Percentiles rank a stretch among this genome's conserved stretches.
These are phyloP conservation scores for Rhexocercosporidium sp. DNA, from an alignment of 2,329 filamentous ascomycete species.

Conservation along the genomic window DNA sequence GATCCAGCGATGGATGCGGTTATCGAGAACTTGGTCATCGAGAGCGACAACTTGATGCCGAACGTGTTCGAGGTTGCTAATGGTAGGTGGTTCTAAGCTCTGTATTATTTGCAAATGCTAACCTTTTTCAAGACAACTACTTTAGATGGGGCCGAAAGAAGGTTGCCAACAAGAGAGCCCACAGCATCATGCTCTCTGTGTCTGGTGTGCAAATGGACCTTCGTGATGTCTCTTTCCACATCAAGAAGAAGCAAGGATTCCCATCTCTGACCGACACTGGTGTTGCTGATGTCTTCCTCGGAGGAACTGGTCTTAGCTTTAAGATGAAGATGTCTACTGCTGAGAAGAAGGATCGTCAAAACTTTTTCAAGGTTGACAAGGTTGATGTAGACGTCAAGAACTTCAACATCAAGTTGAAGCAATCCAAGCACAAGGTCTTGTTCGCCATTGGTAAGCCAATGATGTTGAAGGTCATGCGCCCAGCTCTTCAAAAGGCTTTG, in stretches of 20 bases:
- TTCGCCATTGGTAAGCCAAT: constrained; percentile 88
- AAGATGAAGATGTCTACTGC: constrained; percentile 87
- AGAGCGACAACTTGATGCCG: constrained; percentile 95
- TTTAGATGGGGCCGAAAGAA: constrained; percentile 94
- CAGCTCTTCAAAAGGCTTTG: constrained; percentile 82
- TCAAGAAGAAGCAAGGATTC: constrained; percentile 95
- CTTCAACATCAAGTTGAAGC: constrained; percentile 86
- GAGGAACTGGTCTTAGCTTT: constrained; percentile 88
- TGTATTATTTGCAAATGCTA: not conserved
- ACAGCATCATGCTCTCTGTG: constrained; percentile 80
- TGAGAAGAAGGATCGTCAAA: constrained; percentile 73
- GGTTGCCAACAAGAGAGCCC: constrained; percentile 78
- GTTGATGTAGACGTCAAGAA: constrained; percentile 77
- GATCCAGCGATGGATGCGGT: constrained; percentile 85
- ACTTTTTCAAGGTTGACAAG: constrained; percentile 95
- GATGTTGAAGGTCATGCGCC: constrained; percentile 81
- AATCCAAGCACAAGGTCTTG: constrained; percentile 93
- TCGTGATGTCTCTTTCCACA: constrained; percentile 88
- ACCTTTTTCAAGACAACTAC: constrained; percentile 70
- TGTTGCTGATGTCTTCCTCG: constrained; percentile 86
- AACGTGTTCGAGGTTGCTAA: constrained; percentile 87
- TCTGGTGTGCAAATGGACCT: constrained; percentile 93
- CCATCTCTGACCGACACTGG: constrained; percentile 86
- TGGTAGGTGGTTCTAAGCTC: constrained; percentile 44
- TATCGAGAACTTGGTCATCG: constrained; percentile 92